Evolutionary conservation across 75 land plant genomes (phyloP), one percentile per base, ranked within the genome.

Genomic region (Gnetum montanum): DNA sequence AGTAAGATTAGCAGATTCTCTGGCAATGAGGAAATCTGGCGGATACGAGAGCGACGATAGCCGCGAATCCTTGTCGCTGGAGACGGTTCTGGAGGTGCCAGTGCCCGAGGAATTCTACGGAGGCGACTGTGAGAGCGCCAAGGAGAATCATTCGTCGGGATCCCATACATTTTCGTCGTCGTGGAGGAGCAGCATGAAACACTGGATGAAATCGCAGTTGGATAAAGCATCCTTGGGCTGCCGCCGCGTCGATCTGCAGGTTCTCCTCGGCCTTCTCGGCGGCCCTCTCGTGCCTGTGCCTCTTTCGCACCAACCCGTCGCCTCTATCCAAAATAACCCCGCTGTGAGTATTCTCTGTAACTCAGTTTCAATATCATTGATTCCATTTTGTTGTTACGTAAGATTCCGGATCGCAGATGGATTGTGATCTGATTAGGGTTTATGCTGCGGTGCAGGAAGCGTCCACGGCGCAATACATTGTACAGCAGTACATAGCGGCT

Each of bases 201-300:
- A 41, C 25, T 46, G 48, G 48, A 46, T 46, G 48, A 46, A 46
- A 20, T 46, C 48, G 4, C 48, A 46, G 48, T 11, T 46, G 48
- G 48, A 18, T 20, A 46, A 46, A 25, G 25, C 48, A 20, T 8
- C 48, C 48, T 20, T 20, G 23, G 58, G 64, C 5, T 40, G 55
- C 48, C 61, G 62, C 4, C 31, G 35, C 19, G 57, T 64, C 10
- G 77, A 72, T 61, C 41, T 77, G 8, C 71, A 70, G 50, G 62
- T 77, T 28, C 62, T 77, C 13, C 77, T 77, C 19, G 81, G 81
- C 22, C 77, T 77, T 25, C 34, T 68, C 34, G 77, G 81, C 3
- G 72, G 74, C n/a, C 81, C 81, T 6, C 72, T 77, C 35, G 62
- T 60, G 19, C 81, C 81, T 19, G 48, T 64, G 10, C 62, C 77